Percentiles rank a stretch among this genome's conserved stretches.
Conservation (phyloP, 495 filamentous ascomycete species). For the Neurospora africana region DNA sequence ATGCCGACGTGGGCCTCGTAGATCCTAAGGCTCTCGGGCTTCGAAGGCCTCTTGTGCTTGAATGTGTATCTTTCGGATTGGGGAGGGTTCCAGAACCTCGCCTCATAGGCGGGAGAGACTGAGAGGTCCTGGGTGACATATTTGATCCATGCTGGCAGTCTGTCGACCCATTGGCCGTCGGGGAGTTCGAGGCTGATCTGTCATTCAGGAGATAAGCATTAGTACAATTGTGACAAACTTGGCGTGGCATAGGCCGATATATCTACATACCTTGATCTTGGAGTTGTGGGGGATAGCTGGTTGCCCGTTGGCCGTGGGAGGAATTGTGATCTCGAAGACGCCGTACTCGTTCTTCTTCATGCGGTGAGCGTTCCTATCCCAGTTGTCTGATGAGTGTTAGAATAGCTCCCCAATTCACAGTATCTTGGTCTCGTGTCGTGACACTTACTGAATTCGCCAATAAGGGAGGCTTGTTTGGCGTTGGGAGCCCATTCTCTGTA, state of each 20-base stretch:
- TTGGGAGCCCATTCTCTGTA: slow-evolving; percentile 98
- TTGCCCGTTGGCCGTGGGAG: slow-evolving; percentile 56
- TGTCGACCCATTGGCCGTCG: slow-evolving; percentile 68
- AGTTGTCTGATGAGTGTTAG: slow-evolving; percentile 52
- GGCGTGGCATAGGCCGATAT: background rate
- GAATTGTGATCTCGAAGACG: slow-evolving; percentile 76
- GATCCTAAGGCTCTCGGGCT: slow-evolving; percentile 75
- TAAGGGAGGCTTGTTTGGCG: slow-evolving; percentile 70
- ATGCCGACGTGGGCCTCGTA: slow-evolving; percentile 99
- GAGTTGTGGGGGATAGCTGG: slow-evolving; percentile 83
- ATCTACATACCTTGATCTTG: slow-evolving; percentile 72
- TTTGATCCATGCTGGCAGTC: slow-evolving; percentile 92
- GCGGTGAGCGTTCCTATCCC: slow-evolving; percentile 69
- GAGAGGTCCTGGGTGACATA: slow-evolving; percentile 86
- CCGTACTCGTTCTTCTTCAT: slow-evolving; percentile 82
- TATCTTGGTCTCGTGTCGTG: background rate
- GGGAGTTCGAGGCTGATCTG: slow-evolving; percentile 81
- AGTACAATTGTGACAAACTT: slow-evolving; percentile 4
- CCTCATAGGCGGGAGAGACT: slow-evolving; percentile 85
- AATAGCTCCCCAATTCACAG: background rate
- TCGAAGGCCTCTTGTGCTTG: slow-evolving; percentile 71
- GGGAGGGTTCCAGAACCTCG: slow-evolving; percentile 94
- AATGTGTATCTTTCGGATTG: slow-evolving; percentile 62
- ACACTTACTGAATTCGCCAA: slow-evolving; percentile 83
- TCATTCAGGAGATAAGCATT: slow-evolving; percentile 7